phyloP scores from a whole-genome alignment of 306 rosid species.

The Cucurbita maxima region DNA sequence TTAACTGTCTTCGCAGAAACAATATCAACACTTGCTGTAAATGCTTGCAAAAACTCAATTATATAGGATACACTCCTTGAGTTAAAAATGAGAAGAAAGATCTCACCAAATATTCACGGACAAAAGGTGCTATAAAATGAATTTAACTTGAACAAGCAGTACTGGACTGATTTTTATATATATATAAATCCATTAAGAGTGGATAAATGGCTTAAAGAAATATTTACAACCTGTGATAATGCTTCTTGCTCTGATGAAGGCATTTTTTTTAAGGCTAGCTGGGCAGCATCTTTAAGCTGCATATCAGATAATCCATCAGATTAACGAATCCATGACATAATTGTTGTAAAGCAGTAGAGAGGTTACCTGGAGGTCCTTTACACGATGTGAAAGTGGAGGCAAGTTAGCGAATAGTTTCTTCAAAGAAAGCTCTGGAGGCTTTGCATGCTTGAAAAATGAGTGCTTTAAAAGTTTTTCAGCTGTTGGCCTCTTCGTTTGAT shows the following conservation, averaged over 20 bases:
- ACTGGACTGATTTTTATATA: background rate
- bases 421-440: conserved; percentile 83
- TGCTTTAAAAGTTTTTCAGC: conserved; percentile 87
- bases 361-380: conserved; percentile 84
- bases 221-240: conserved; percentile 50
- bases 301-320: conserved; percentile 9
- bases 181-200: background rate
- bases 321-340: conserved; percentile 10
- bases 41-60: background rate
- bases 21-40: background rate
- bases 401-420: conserved; percentile 80
- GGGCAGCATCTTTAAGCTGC: conserved; percentile 94
- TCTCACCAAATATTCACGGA: background rate
- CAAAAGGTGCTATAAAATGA: background rate
- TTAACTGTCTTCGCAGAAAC: background rate
- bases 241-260: conserved; percentile 99
- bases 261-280: conserved; percentile 88
- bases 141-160: background rate
- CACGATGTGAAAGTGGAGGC: conserved; percentile 93
- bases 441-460: conserved; percentile 72
- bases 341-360: conserved; percentile 8
- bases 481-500: conserved; percentile 90
- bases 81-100: background rate
- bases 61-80: background rate
- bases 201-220: background rate